Evolutionary conservation across 2,329 filamentous ascomycete species (phyloP), one percentile per base, ranked within the genome.

Genomic region (Paraconiothyrium brasiliense): DNA sequence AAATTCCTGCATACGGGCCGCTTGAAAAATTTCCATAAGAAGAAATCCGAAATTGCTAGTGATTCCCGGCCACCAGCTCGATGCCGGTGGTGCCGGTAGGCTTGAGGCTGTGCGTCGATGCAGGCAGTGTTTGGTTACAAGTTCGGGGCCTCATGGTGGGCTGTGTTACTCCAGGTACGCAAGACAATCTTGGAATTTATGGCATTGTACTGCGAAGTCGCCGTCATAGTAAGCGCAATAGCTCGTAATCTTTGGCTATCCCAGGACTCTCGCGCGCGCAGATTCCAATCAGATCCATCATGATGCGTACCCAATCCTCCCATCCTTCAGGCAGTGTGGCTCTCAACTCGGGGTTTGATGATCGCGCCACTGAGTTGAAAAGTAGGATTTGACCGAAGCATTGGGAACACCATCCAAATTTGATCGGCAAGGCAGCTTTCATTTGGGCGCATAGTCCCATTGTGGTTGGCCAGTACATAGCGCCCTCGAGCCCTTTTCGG

Each of bases 371-470:
- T 5, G 73, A 71, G 41, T 76, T 69, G 57, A 79, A 76, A 6
- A 77, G 59, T 34, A 79, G 57, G 14, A 79, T 65, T 62, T 78
- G 76, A 2, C 76, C 76, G 56, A 78, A 79, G 61, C 73, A 77
- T 54, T 79, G 76, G 27, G 67, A 76, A 41, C 74, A 76, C 75
- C 75, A 79, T 4, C 76, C 76, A 56, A 79, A 78, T 56, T 79
- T 79, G 51, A 79, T 59, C 11, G 76, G 76, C 50, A 76, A 63
- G 2, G 73, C 74, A 2, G 75, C 72, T 44, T 73, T 64, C 76
- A 79, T 78, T 50, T 73, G 73, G n/a, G 65, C 69, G 60, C 75
- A 78, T 10, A 76, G 67, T 1, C 76, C 76, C 71, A 75, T 74
- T 3, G 71, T 75, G 7, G 75, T 73, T 11, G 75, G 76, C 76